A percentile compares a stretch with the other conserved stretches of the same genome.
These are phyloP conservation scores for Chaetomium strumarium DNA, from an alignment of 2,329 filamentous ascomycete genomes.

Conservation along the genomic window DNA sequence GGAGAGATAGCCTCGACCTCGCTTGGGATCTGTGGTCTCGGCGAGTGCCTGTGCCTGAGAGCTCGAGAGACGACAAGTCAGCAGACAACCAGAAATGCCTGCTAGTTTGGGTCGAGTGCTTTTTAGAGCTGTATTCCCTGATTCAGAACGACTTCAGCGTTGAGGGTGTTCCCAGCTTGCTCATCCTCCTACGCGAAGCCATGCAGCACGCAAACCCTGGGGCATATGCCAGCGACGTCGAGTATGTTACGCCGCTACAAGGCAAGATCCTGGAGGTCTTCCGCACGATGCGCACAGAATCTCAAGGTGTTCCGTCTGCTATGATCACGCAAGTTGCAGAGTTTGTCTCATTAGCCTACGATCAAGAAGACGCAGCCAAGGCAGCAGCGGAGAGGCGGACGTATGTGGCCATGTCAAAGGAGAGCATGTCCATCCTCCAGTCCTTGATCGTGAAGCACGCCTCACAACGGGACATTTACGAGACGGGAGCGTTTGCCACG, in stretches of 20 bases:
- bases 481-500: slow-evolving; percentile 57
- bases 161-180: slow-evolving; percentile 59
- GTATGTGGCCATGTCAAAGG: slow-evolving; percentile 84
- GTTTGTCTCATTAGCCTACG: slow-evolving; percentile 65
- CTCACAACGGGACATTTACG: slow-evolving; percentile 61
- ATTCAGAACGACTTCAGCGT: slow-evolving; percentile 58
- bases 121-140: slow-evolving; percentile 73
- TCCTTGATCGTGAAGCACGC: slow-evolving; percentile 54
- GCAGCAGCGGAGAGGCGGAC: slow-evolving; percentile 55
- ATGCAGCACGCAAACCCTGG: slow-evolving; percentile 64
- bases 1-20: slow-evolving; percentile 49
- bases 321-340: slow-evolving; percentile 64
- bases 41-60: slow-evolving; percentile 50
- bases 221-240: slow-evolving; percentile 65
- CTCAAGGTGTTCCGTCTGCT: slow-evolving; percentile 58
- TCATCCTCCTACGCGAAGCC: slow-evolving; percentile 64
- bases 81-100: slow-evolving; percentile 73
- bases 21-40: slow-evolving; percentile 67
- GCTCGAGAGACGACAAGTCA: slow-evolving; percentile 38
- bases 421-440: slow-evolving; percentile 66
- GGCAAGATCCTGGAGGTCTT: slow-evolving; percentile 62
- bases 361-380: slow-evolving; percentile 31
- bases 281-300: slow-evolving; percentile 60
- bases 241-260: slow-evolving; percentile 68
- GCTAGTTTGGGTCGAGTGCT: slow-evolving; percentile 73